Base-by-base conservation (phyloP, 1,284 basidiomycete genomes). In the Pyrrhoderma noxium region DNA sequence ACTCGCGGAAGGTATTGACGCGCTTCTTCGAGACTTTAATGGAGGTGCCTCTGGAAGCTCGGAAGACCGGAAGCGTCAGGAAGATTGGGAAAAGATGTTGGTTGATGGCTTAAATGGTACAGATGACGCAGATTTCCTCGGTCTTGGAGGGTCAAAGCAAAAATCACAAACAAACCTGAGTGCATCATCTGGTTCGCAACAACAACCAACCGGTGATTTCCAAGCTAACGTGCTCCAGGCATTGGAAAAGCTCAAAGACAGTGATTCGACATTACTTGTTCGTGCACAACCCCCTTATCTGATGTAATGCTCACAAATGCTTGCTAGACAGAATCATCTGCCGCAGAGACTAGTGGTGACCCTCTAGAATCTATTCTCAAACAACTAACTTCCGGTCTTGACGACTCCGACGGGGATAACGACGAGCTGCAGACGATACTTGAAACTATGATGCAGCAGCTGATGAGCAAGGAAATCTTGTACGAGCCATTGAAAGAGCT, bases 401-500 rank as follows among this genome's bases (percentile, higher is more conserved):
- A 68, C 19, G 66, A 70, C 52, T 58, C 60, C 35, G 66, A 65
- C 36, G 65, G 70, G 14, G 73, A 74, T n/a, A 84, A 83, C 18
- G 78, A 77, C 34, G 81, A 86, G 49, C 67, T 94, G 5, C 79
- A 83, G 45, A 81, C 78, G 8, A 74, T 96, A 58, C 73, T 99
- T 19, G 92, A 98, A 65, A 80, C 74, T 37, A 91, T 98, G 87
- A 93, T 95, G 93, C 77, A 80, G 14, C 85, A 93, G 64, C 75
- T 99, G 43, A 93, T 99, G 90, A 85, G 82, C 65, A 93, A 93
- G 64, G 93, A 98, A 1, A 79, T 98, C 8, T 69, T 96, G 16
- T 91, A 97, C 61, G 93, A 96, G 58, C 94, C 95, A 0, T 68
- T 98, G 61, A 88, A 88, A 59, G 95, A 98, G 64, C 70, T 99